phyloP scores from a whole-genome alignment of 306 rosid species.

The Mucuna pruriens region DNA sequence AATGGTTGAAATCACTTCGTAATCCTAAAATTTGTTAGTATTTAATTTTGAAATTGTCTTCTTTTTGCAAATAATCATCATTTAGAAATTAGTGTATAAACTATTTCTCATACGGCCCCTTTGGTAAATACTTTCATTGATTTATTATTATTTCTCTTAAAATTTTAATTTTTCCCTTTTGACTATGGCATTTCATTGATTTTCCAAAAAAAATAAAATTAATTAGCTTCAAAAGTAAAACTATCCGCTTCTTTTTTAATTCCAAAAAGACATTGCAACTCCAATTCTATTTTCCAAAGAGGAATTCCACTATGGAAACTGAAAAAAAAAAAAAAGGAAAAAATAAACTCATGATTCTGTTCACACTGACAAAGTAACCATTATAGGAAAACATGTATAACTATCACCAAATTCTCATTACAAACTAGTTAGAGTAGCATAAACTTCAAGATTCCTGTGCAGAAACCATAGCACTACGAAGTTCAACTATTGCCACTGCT shows the following conservation, averaged over 20 bases:
- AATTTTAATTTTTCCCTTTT: neutral
- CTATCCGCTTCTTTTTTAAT: no score
- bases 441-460: constrained; percentile 12
- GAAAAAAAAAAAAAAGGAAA: neutral
- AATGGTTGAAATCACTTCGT: no score
- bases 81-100: neutral
- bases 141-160: neutral
- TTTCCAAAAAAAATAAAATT: no score
- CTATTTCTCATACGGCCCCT: neutral
- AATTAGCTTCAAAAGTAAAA: neutral
- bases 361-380: neutral
- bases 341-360: neutral
- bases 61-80: neutral
- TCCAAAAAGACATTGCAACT: neutral
- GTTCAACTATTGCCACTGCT: constrained; percentile 75
- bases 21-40: neutral
- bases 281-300: neutral
- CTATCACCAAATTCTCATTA: constrained; percentile 1
- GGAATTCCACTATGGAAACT: neutral
- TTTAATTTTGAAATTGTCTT: neutral
- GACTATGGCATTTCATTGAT: no score
- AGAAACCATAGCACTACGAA: constrained; percentile 56
- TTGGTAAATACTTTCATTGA: no score
- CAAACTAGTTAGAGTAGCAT: neutral
- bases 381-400: neutral